These are phyloP conservation scores for Obba rivulosa DNA, from an alignment of 768 basidiomycete genomes.

Conservation along the genomic window DNA sequence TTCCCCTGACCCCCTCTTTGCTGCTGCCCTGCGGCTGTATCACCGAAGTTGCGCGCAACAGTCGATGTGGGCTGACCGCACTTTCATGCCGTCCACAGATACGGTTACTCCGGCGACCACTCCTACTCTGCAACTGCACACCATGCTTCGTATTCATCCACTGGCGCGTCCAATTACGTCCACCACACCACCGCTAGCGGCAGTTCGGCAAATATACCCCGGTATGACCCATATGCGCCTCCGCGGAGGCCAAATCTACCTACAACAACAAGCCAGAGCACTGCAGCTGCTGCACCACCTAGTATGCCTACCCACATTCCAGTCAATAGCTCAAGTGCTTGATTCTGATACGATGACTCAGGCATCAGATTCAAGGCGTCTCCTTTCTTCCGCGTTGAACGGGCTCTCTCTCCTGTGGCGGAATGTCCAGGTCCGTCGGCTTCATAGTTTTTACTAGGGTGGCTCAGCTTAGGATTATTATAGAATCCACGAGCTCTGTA, in stretches of 20 bases:
- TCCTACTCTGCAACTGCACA: slow-evolving; percentile 4
- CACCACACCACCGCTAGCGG: not conserved
- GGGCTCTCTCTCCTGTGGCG: slow-evolving; percentile 54
- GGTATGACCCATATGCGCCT: slow-evolving; percentile 50
- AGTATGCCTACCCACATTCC: slow-evolving; percentile 19
- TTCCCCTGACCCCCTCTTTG: not conserved
- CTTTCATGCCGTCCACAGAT: slow-evolving; percentile 2
- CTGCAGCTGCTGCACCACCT: slow-evolving; percentile 23
- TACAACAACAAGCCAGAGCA: slow-evolving; percentile 31
- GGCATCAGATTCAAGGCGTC: slow-evolving; percentile 76
- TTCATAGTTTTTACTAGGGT: not conserved
- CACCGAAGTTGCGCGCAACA: too few species aligned
- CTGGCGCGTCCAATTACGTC: slow-evolving; percentile 6
- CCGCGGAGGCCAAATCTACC: slow-evolving; percentile 36
- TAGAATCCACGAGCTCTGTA: slow-evolving; percentile 73
- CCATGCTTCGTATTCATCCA: slow-evolving; percentile 4
- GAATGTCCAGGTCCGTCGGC: slow-evolving; percentile 73
- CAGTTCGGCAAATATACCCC: slow-evolving; percentile 9
- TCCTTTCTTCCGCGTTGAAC: slow-evolving; percentile 69
- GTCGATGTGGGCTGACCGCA: too few species aligned
- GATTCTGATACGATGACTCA: slow-evolving; percentile 25
- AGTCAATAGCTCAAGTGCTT: slow-evolving; percentile 5
- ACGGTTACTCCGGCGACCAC: slow-evolving; percentile 5
- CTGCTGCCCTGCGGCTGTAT: not conserved
- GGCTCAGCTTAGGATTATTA: not conserved